A percentile compares a stretch with the other conserved stretches of the same genome.
Conservation (phyloP, 1,139 yeast species). For the Yamadazyma oceani region DNA sequence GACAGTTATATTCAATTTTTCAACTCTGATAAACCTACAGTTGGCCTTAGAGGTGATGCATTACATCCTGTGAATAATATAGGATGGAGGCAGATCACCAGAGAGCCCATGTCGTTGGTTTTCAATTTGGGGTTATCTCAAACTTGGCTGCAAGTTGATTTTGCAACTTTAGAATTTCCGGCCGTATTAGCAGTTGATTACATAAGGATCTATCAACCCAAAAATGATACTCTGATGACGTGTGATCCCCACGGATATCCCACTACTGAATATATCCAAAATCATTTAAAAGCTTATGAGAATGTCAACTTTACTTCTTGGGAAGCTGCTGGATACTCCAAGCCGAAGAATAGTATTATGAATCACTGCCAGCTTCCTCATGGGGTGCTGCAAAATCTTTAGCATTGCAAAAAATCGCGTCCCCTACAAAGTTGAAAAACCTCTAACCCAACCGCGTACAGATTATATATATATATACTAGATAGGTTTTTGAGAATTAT, state of each 20-base stretch:
- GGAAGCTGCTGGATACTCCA: slow-evolving; percentile 26
- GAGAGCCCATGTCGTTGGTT: slow-evolving; percentile 31
- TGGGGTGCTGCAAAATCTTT: background rate
- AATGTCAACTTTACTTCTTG: slow-evolving; percentile 26
- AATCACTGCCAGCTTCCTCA: slow-evolving; percentile 15
- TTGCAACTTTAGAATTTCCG: slow-evolving; percentile 25
- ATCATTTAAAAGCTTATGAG: slow-evolving; percentile 24
- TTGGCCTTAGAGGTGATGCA: slow-evolving; percentile 25
- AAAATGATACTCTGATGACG: slow-evolving; percentile 21
- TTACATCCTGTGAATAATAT: slow-evolving; percentile 26
- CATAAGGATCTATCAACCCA: slow-evolving; percentile 29
- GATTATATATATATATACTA: too few species aligned
- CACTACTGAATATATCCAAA: slow-evolving; percentile 25
- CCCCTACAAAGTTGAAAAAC: too few species aligned
- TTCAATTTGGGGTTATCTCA: slow-evolving; percentile 30
- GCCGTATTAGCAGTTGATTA: slow-evolving; percentile 28
- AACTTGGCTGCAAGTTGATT: slow-evolving; percentile 27
- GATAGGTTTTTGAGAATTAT: too few species aligned
- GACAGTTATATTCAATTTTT: slow-evolving; percentile 27
- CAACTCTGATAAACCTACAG: slow-evolving; percentile 21
- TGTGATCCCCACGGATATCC: slow-evolving; percentile 31
- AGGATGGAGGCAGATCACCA: slow-evolving; percentile 28
- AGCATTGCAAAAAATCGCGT: background rate
- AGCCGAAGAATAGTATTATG: slow-evolving; percentile 23
- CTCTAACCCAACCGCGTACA: too few species aligned